phyloP scores from a whole-genome alignment of 1,139 yeast species.

The Petasospora rhodanensis region DNA sequence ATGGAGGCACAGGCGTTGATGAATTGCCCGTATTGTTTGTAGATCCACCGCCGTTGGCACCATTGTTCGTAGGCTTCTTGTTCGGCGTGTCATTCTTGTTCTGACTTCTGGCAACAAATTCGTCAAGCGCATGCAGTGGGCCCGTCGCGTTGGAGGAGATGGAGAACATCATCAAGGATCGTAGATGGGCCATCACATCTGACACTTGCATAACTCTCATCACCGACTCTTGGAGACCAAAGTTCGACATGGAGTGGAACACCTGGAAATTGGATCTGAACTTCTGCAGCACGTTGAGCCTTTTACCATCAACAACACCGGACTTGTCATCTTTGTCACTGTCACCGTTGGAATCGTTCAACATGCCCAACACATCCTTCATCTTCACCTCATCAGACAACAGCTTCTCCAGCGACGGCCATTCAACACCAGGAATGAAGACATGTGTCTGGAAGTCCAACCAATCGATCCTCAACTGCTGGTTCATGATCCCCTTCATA shows the following conservation, averaged over 20 bases:
- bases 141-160: slow-evolving; percentile 40
- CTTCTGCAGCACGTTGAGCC: slow-evolving; percentile 25
- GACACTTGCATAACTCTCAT: slow-evolving; percentile 69
- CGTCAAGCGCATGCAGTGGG: slow-evolving; percentile 57
- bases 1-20: no score
- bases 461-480: slow-evolving; percentile 42
- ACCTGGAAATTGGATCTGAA: slow-evolving; percentile 35
- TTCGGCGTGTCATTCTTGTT: slow-evolving; percentile 9
- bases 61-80: slow-evolving; percentile 4
- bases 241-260: slow-evolving; percentile 39
- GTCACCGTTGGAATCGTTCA: slow-evolving; percentile 6
- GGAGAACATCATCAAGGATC: slow-evolving; percentile 59
- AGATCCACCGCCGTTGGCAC: no score
- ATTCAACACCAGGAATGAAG: slow-evolving; percentile 44
- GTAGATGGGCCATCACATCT: slow-evolving; percentile 69
- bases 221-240: slow-evolving; percentile 62
- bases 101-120: slow-evolving; percentile 34
- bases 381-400: slow-evolving; percentile 24
- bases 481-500: slow-evolving; percentile 14
- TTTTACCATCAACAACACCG: slow-evolving; percentile 28
- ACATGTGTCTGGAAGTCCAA: slow-evolving; percentile 53
- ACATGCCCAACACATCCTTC: slow-evolving; percentile 9
- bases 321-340: no score
- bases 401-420: slow-evolving; percentile 33
- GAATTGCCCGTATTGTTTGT: no score